phyloP scores from a whole-genome alignment of 139 green algal species.

The Yamagishiella unicocca region DNA sequence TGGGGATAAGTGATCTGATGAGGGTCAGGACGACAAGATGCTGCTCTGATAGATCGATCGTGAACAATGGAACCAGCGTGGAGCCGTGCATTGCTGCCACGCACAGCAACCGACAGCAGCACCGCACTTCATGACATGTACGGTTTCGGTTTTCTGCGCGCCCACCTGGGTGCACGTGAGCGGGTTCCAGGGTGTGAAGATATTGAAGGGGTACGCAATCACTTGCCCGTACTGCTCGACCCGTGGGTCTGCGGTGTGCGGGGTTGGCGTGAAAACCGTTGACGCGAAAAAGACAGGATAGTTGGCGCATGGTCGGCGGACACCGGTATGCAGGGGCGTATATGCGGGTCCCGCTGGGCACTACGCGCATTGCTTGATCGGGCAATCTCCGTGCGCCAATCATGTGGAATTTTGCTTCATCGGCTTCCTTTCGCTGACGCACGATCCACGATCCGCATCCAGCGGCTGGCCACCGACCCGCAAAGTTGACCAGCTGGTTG shows the following conservation, averaged over 20 bases:
- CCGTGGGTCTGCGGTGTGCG: slow-evolving; percentile 42
- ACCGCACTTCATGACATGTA: too few relatives aligned
- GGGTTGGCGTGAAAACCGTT: too few relatives aligned
- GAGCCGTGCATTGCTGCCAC: neutral
- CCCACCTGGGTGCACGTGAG: slow-evolving; percentile 58
- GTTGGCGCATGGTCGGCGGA: too few relatives aligned
- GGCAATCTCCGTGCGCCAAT: neutral
- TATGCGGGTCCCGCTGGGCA: neutral
- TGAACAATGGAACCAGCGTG: neutral
- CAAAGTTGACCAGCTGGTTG: slow-evolving; percentile 51
- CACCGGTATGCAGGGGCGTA: neutral
- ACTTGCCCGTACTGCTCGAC: slow-evolving; percentile 57
- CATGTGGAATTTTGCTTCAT: neutral
- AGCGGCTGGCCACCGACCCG: neutral
- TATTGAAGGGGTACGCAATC: slow-evolving; percentile 58
- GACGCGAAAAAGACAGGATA: too few relatives aligned
- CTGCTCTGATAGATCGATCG: neutral
- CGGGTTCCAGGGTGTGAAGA: slow-evolving; percentile 54
- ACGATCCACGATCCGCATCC: neutral
- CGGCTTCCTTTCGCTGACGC: neutral
- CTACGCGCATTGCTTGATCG: neutral
- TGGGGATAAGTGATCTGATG: neutral
- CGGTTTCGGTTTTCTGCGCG: neutral
- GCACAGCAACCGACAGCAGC: too few relatives aligned
- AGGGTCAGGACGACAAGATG: neutral